These are phyloP conservation scores for Blastocrithidia nonstop DNA, from an alignment of 208 protist genomes.

Conservation along the genomic window DNA sequence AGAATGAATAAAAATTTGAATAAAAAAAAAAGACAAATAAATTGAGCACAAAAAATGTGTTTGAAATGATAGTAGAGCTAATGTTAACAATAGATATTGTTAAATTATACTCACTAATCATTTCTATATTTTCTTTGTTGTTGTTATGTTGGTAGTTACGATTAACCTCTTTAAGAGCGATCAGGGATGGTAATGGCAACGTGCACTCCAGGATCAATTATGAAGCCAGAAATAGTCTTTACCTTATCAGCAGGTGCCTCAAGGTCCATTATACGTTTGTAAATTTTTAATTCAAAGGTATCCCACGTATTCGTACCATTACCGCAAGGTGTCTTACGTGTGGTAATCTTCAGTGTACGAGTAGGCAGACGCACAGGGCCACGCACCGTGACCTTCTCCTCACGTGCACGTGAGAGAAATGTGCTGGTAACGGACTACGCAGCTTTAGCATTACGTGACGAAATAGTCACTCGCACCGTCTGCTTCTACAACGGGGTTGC, in stretches of 20 bases:
- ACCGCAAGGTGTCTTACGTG: slow-evolving; percentile 98
- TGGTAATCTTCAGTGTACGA: slow-evolving; percentile 95
- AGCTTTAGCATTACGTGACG: slow-evolving; percentile 90
- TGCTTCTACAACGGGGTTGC: slow-evolving; percentile 30
- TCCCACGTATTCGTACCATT: slow-evolving; percentile 99
- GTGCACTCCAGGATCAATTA: slow-evolving; percentile 76
- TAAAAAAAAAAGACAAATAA: neutral
- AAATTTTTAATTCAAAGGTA: slow-evolving; percentile 98
- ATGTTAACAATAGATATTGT: no score
- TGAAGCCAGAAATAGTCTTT: slow-evolving; percentile 87
- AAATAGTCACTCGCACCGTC: slow-evolving; percentile 96
- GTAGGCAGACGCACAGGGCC: slow-evolving; percentile 98
- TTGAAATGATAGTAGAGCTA: neutral
- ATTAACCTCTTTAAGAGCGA: slow-evolving; percentile 6
- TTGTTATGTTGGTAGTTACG: neutral
- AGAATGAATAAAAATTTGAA: neutral
- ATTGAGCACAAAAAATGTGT: neutral
- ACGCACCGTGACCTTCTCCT: slow-evolving; percentile 91
- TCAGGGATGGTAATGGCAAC: slow-evolving; percentile 76
- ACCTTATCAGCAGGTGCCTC: slow-evolving; percentile 77
- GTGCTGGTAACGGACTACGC: slow-evolving; percentile 96
- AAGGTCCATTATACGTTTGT: slow-evolving; percentile 99
- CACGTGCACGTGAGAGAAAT: slow-evolving; percentile 88
- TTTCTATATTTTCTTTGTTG: neutral
- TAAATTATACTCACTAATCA: neutral